These are phyloP conservation scores for Apiospora kogelbergensis DNA, from an alignment of 2,329 filamentous ascomycete genomes.

Conservation along the genomic window DNA sequence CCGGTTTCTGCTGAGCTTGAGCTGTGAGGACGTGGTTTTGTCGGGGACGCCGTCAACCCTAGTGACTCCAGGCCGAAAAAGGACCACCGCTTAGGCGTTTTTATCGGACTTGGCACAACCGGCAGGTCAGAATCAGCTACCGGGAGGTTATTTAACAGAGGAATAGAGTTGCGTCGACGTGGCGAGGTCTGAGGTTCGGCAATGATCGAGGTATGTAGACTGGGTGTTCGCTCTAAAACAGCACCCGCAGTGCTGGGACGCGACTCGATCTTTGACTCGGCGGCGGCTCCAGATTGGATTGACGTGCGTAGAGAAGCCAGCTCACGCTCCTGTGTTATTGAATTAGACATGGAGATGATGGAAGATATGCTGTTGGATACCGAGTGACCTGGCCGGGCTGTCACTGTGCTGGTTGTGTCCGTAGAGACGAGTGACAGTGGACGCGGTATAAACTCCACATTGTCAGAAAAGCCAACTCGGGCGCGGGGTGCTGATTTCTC, in stretches of 20 bases:
- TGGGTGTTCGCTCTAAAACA: conserved; percentile 57
- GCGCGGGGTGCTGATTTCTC: conserved; percentile 48
- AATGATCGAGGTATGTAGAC: conserved; percentile 29
- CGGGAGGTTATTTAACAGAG: conserved; percentile 47
- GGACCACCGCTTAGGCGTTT: conserved; percentile 58
- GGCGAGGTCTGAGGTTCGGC: conserved; percentile 36
- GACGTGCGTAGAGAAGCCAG: conserved; percentile 36
- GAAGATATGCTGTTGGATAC: conserved; percentile 80
- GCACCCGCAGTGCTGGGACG: conserved; percentile 72
- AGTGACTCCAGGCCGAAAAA: conserved; percentile 63
- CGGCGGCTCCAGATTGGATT: conserved; percentile 36
- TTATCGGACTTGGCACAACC: conserved; percentile 48
- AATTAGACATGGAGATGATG: conserved; percentile 60
- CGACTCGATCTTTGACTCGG: conserved; percentile 39
- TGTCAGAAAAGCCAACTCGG: conserved; percentile 81
- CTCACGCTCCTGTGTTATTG: conserved; percentile 42
- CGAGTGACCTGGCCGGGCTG: conserved; percentile 68
- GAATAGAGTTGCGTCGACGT: conserved; percentile 60
- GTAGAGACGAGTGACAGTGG: conserved; percentile 83
- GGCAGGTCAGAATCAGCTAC: conserved; percentile 32
- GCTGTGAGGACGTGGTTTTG: conserved; percentile 47
- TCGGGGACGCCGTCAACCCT: conserved; percentile 44
- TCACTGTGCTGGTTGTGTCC: conserved; percentile 77
- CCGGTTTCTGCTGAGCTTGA: conserved; percentile 44
- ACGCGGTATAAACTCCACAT: conserved; percentile 77